These are phyloP conservation scores for Pisolithus sp. DNA, from an alignment of 768 basidiomycete genomes.

Conservation along the genomic window DNA sequence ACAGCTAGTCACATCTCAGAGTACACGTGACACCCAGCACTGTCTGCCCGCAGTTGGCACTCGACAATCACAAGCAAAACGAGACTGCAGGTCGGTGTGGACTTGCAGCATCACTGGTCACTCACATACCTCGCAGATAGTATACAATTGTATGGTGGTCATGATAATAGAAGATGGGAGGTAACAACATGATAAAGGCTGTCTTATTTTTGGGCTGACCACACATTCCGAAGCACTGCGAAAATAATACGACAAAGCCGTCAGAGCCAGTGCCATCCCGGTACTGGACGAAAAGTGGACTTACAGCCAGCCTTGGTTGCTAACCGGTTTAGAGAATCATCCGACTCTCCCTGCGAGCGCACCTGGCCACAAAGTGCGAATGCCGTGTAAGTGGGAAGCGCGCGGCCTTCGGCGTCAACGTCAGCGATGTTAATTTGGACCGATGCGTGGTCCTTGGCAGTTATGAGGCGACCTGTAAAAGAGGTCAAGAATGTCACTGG, in stretches of 20 bases:
- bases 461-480: constrained; percentile 86
- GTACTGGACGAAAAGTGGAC: constrained; percentile 29
- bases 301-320: constrained; percentile 92
- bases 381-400: constrained; percentile 72
- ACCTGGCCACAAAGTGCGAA: constrained; percentile 95
- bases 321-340: constrained; percentile 94
- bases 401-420: constrained; percentile 85
- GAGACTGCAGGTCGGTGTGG: too few relatives aligned
- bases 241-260: constrained; percentile 2
- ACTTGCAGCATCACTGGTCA: too few relatives aligned
- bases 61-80: too few relatives aligned
- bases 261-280: not conserved
- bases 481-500: constrained; percentile 3
- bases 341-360: constrained; percentile 90
- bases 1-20: too few relatives aligned
- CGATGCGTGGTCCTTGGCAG: constrained; percentile 97
- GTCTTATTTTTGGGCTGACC: constrained; percentile 88
- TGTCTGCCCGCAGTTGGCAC: too few relatives aligned
- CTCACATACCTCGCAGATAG: too few relatives aligned
- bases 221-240: constrained; percentile 91
- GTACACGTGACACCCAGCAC: too few relatives aligned
- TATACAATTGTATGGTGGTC: too few relatives aligned
- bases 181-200: constrained; percentile 9
- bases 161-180: not conserved
- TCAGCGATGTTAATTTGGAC: constrained; percentile 95